phyloP scores from a whole-genome alignment of 2,329 filamentous ascomycete genomes.

The Neocatenulostroma microsporum region DNA sequence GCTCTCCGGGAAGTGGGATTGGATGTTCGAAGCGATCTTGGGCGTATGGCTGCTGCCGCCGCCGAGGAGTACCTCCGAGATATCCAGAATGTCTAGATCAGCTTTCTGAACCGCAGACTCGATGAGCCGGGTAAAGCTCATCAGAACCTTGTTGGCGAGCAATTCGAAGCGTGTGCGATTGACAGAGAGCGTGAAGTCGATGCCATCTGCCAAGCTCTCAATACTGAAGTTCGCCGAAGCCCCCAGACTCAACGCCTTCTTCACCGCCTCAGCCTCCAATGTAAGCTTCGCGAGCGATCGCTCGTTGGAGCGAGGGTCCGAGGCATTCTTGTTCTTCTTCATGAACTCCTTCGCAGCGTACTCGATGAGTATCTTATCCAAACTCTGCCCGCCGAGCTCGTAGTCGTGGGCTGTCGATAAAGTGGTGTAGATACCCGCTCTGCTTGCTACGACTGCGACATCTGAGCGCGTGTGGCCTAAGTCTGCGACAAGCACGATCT shows the following conservation, averaged over 20 bases:
- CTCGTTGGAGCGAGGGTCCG: conserved; percentile 72
- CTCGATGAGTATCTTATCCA: conserved; percentile 88
- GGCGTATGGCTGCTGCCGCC: conserved; percentile 91
- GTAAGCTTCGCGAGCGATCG: conserved; percentile 85
- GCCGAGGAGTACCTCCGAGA: conserved; percentile 89
- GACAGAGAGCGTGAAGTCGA: conserved; percentile 85
- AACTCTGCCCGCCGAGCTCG: conserved; percentile 74
- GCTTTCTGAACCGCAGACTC: conserved; percentile 86
- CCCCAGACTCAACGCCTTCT: conserved; percentile 84
- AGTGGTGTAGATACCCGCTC: conserved; percentile 93
- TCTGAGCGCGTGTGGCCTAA: conserved; percentile 89
- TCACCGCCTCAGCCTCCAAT: conserved; percentile 81
- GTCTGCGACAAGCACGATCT: conserved; percentile 84
- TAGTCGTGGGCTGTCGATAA: conserved; percentile 93
- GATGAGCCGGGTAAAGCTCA: conserved; percentile 78
- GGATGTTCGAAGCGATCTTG: conserved; percentile 76
- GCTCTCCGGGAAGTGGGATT: conserved; percentile 68
- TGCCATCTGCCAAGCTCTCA: conserved; percentile 78
- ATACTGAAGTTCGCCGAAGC: conserved; percentile 86
- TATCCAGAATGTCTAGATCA: conserved; percentile 79
- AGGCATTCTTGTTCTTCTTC: conserved; percentile 75
- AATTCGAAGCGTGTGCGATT: conserved; percentile 93
- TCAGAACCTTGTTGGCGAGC: conserved; percentile 75
- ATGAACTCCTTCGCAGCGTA: conserved; percentile 98
- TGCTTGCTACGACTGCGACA: conserved; percentile 79